Conservation (phyloP, 768 basidiomycete species). For the Trametes sanguinea region DNA sequence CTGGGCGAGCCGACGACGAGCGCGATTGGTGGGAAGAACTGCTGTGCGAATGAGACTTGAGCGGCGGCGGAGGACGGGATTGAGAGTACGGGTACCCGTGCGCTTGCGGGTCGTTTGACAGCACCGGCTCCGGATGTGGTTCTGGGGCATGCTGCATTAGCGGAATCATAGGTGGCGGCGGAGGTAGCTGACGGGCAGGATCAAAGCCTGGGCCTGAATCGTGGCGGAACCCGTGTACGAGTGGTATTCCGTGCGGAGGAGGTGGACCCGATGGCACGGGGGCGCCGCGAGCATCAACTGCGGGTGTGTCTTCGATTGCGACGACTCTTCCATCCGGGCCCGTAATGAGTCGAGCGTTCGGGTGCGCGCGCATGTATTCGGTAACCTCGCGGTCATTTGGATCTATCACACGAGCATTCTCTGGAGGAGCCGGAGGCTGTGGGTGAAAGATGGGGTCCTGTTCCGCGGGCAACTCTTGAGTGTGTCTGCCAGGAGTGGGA, state of each 20-base stretch:
- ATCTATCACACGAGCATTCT: constrained; percentile 31
- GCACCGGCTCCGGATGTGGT: constrained; percentile 22
- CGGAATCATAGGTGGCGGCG: constrained; percentile 31
- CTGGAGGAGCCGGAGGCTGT: constrained; percentile 29
- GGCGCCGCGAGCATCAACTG: constrained; percentile 21
- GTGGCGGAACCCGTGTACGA: constrained; percentile 30
- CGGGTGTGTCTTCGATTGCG: constrained; percentile 50
- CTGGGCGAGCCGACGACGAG: constrained; percentile 36
- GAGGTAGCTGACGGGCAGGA: constrained; percentile 27
- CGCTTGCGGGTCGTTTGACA: constrained; percentile 25
- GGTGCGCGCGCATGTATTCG: constrained; percentile 54
- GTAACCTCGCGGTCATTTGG: constrained; percentile 49
- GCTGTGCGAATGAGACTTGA: constrained; percentile 50
- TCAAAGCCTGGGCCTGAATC: constrained; percentile 31
- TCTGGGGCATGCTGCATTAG: constrained; percentile 24
- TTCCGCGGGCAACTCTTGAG: constrained; percentile 31
- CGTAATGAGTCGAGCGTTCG: constrained; percentile 47
- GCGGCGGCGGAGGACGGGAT: constrained; percentile 36
- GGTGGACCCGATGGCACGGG: constrained; percentile 21
- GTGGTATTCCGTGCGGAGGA: constrained; percentile 30
- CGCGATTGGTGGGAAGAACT: constrained; percentile 54
- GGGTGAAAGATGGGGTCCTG: constrained; percentile 29
- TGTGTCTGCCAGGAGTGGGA: constrained; percentile 47
- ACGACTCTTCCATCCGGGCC: constrained; percentile 52
- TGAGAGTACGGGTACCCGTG: constrained; percentile 21